Base-by-base conservation (phyloP, 208 protist genomes). In the Crithidia acanthocephali region DNA sequence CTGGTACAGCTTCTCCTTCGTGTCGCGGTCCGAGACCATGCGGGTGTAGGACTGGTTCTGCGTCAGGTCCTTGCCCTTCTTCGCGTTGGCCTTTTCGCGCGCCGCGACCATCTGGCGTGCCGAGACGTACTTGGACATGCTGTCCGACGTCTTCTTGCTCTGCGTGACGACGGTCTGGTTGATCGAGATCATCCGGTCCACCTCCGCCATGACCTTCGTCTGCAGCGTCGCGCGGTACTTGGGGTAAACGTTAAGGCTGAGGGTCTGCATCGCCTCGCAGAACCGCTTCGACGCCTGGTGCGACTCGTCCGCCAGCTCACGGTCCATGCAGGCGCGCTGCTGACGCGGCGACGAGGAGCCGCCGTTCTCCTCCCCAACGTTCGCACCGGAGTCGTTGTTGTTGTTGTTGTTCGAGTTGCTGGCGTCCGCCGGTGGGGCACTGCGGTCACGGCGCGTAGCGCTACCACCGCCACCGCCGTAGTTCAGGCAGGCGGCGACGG, bases 51-150 rank as follows among this genome's bases (percentile, higher is more conserved):
- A 27, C 45, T 33, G 52, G 52, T 66, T 61, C 10, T 3, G 5
- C 28, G 55, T 56, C 20, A 80, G 28, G 35, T 79, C 65, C 56
- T 52, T 80, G 22, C 70, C 59, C 30, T 79, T 80, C 27, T 70
- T 71, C 27, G 47, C 16, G 0, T n/a, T 70, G 0, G 51, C 48
- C 10, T 20, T 57, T 30, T 77, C 72, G 2, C 62, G 6, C 22
- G 28, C 30, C 23, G 61, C 56, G 1, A 74, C 57, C 2, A 30
- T 18, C 18, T 48, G 33, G 9, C 42, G 27, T 1, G 77, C 56
- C 2, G 20, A 35, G 0, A n/a, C 37, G 47, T 47, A 62, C 32
- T 42, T 61, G n/a, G 1, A 37, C 62, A 58, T 72, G 55, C 15
- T 6, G 10, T 47, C 51, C 30, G 13, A 13, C 11, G 76, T 74